phyloP scores from a whole-genome alignment of 2,329 filamentous ascomycete genomes.

The Penicillium sp. region DNA sequence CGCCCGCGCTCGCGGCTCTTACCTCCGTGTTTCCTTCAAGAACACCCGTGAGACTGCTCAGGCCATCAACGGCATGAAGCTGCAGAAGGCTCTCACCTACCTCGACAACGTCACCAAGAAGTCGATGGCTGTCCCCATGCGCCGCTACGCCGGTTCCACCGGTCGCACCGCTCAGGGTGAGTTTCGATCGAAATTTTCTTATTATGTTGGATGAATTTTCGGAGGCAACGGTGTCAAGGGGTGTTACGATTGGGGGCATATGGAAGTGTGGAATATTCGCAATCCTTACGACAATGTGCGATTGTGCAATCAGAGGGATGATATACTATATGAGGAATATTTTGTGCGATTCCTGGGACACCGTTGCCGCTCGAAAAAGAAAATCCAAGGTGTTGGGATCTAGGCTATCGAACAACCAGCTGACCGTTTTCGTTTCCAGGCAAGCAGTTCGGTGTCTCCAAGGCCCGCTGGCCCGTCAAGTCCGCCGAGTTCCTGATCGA shows the following conservation, averaged over 20 bases:
- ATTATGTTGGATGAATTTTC: constrained; percentile 8
- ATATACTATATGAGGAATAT: not conserved
- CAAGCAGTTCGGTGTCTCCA: constrained; percentile 98
- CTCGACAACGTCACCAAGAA: constrained; percentile 97
- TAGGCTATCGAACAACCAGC: constrained; percentile 7
- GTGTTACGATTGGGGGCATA: not conserved
- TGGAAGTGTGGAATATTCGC: constrained; percentile 1
- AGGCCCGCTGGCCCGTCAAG: constrained; percentile 99
- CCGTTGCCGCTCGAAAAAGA: constrained; percentile 9
- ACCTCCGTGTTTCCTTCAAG: constrained; percentile 99
- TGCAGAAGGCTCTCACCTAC: constrained; percentile 91
- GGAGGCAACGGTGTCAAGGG: constrained; percentile 11
- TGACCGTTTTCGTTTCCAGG: constrained; percentile 55
- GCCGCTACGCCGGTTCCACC: constrained; percentile 93
- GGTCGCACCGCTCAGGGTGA: constrained; percentile 97
- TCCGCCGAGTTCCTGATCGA: constrained; percentile 96
- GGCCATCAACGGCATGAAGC: constrained; percentile 99
- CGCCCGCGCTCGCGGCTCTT: constrained; percentile 96
- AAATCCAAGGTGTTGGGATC: constrained; percentile 10
- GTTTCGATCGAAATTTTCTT: constrained; percentile 42
- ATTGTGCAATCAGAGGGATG: not conserved
- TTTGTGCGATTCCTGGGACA: constrained; percentile 8
- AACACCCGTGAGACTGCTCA: constrained; percentile 99
- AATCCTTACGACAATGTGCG: constrained; percentile 6
- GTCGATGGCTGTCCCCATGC: constrained; percentile 97